These are phyloP conservation scores for Fusarium pseudocircinatum DNA, from an alignment of 2,329 filamentous ascomycete species.

Conservation along the genomic window DNA sequence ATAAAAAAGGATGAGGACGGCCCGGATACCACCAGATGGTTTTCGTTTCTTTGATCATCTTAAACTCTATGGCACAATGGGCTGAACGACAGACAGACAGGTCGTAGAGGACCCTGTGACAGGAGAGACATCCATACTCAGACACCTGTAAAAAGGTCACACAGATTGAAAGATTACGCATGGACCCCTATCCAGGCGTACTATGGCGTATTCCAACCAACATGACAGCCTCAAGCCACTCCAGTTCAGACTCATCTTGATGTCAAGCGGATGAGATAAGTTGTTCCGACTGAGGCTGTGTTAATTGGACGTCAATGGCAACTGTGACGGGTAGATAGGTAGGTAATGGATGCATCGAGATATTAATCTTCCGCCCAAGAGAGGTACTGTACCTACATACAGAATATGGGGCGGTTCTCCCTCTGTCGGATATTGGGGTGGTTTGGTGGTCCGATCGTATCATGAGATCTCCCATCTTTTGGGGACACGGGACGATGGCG, in stretches of 20 bases:
- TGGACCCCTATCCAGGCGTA: neutral
- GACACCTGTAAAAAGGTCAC: neutral
- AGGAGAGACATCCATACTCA: constrained; percentile 3
- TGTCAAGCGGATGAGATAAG: neutral
- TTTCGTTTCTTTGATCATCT: neutral
- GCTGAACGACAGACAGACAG: neutral
- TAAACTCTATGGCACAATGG: neutral
- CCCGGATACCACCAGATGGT: constrained; percentile 3
- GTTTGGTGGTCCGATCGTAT: constrained; percentile 30
- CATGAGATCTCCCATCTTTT: constrained; percentile 27
- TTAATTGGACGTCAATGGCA: constrained; percentile 1
- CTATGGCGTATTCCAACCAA: constrained; percentile 1
- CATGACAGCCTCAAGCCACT: constrained; percentile 18
- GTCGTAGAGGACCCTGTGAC: neutral
- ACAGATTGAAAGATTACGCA: constrained; percentile 6
- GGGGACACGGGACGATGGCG: neutral
- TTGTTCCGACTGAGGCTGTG: constrained; percentile 3
- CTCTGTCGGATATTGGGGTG: constrained; percentile 20
- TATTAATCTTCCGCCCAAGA: neutral
- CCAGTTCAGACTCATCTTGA: constrained; percentile 2
- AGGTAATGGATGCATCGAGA: neutral
- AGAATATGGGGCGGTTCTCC: neutral
- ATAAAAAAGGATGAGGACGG: constrained; percentile 9
- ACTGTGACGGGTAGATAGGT: constrained; percentile 11
- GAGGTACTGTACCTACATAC: neutral